A percentile compares a stretch with the other conserved stretches of the same genome.
phyloP scores from a whole-genome alignment of 441 rosid genomes.

The Adansonia rubrostipa region DNA sequence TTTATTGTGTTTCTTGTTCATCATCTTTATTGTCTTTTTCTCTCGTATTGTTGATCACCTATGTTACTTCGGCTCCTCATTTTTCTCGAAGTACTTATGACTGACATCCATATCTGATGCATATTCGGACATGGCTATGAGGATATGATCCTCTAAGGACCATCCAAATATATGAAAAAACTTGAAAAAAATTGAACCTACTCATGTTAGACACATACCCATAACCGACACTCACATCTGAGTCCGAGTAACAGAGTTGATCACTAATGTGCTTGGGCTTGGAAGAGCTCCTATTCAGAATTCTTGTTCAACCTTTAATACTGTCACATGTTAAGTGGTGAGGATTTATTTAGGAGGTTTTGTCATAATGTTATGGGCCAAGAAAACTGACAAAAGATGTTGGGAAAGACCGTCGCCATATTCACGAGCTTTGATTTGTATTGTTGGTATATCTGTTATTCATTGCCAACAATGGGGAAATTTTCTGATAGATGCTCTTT shows the following conservation, averaged over 20 bases:
- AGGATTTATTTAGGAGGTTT: background rate
- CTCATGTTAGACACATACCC: too few relatives aligned
- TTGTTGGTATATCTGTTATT: conserved; percentile 6
- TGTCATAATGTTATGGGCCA: background rate
- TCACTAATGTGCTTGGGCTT: background rate
- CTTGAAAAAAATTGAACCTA: too few relatives aligned
- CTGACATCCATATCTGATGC: too few relatives aligned
- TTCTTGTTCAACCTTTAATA: background rate
- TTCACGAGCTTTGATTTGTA: conserved; percentile 3
- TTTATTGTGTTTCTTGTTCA: background rate
- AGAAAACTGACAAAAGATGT: background rate
- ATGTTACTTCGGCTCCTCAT: too few relatives aligned
- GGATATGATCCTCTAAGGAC: too few relatives aligned
- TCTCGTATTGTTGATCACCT: background rate
- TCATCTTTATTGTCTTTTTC: background rate
- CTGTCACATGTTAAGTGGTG: background rate
- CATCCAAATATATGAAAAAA: too few relatives aligned
- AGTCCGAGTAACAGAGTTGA: too few relatives aligned
- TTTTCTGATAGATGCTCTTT: background rate
- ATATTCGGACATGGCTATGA: too few relatives aligned
- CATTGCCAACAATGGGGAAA: background rate
- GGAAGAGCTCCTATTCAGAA: background rate
- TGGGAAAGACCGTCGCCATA: background rate
- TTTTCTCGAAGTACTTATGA: too few relatives aligned
- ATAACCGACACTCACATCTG: too few relatives aligned